Evolutionary conservation across 164 flowering plant genomes (phyloP).

Genomic region (Platanus orientalis): DNA sequence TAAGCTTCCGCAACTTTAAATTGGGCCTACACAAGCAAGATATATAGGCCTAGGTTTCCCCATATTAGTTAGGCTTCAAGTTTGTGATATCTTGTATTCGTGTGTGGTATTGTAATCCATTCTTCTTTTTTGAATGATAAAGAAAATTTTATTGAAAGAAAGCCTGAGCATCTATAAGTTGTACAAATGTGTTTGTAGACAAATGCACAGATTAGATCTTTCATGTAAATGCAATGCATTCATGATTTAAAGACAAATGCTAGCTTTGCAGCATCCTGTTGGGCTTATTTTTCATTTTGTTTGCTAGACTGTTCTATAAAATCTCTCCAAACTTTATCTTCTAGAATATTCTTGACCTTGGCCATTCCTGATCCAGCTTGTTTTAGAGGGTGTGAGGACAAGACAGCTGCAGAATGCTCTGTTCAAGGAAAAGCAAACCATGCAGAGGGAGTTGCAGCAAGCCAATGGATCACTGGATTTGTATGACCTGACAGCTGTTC

Average conservation of each 20-base stretch:
- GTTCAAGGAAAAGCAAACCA: constrained; percentile 42
- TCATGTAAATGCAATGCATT: background rate
- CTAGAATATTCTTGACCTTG: background rate
- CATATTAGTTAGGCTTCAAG: too few species aligned
- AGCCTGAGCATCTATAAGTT: too few species aligned
- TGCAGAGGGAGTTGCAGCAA: constrained; percentile 60
- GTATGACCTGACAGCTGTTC: constrained; percentile 44
- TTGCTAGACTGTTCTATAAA: background rate
- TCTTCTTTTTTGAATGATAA: too few species aligned
- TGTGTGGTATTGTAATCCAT: too few species aligned
- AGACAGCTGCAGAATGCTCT: constrained; percentile 58
- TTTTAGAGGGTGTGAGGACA: constrained; percentile 68
- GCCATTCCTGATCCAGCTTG: constrained; percentile 56
- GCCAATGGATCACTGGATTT: constrained; percentile 48
- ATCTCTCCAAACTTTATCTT: background rate
- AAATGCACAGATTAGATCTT: too few species aligned
- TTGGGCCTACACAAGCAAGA: too few species aligned
- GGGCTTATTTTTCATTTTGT: background rate
- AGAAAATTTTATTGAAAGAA: too few species aligned
- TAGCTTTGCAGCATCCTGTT: background rate
- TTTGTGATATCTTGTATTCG: too few species aligned
- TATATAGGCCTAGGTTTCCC: too few species aligned
- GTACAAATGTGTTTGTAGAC: too few species aligned
- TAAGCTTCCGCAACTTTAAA: too few species aligned
- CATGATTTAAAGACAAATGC: too few species aligned